Conservation (phyloP, 164 flowering plant species). For the Aristolochia californica region DNA sequence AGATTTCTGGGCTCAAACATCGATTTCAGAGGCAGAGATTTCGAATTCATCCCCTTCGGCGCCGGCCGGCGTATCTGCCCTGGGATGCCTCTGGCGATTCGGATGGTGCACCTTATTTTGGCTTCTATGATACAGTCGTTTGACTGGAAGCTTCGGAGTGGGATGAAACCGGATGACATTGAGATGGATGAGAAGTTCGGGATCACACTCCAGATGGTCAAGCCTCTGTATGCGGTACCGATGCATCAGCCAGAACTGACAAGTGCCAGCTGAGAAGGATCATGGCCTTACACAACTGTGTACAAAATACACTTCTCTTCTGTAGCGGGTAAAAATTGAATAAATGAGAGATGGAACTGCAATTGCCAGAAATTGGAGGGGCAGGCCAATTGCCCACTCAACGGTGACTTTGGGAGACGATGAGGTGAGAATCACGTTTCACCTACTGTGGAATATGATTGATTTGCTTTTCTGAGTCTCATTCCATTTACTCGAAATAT, state of each 20-base stretch:
- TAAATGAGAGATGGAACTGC: no score
- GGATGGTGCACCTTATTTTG: constrained; percentile 11
- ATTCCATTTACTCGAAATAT: no score
- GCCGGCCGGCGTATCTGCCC: constrained; percentile 14
- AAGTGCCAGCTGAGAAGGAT: no score
- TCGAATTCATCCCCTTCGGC: constrained; percentile 10
- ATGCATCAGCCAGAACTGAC: background rate
- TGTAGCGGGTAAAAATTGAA: no score
- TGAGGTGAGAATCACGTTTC: no score
- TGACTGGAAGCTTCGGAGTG: constrained; percentile 19
- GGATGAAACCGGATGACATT: constrained; percentile 13
- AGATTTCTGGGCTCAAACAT: constrained; percentile 16
- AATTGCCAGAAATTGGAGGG: no score
- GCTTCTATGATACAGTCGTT: constrained; percentile 18
- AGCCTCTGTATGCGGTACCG: constrained; percentile 19
- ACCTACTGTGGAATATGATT: no score
- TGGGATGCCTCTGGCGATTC: constrained; percentile 3
- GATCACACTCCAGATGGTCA: constrained; percentile 13
- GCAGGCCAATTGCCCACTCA: no score
- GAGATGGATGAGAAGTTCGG: constrained; percentile 22
- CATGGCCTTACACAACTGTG: no score
- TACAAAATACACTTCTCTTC: no score
- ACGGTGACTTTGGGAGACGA: no score
- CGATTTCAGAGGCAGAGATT: background rate
- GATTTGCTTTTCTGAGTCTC: no score